Base-by-base conservation (phyloP, 495 filamentous ascomycete genomes). In the Xylaria sp. region DNA sequence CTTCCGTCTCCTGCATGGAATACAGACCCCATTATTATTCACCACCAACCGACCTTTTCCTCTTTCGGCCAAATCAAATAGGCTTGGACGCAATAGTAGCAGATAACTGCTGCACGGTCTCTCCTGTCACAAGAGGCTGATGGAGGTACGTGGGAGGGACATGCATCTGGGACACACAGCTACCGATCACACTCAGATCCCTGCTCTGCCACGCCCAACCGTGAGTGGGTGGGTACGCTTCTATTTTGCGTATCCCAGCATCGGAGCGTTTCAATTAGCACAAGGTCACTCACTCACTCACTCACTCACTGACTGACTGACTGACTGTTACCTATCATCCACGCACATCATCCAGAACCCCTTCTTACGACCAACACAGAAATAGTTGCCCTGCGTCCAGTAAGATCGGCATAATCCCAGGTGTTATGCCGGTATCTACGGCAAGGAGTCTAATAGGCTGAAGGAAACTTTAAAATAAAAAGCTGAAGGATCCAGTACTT, bases 151-250 rank as follows among this genome's bases (percentile, higher is more conserved):
- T 44, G 26, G 17, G 43, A 66, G 43, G 29, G 24, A 50, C 46
- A 41, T 40, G 46, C 46, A 55, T 55, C 48, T 67, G 48, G 46
- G 48, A 41, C 64, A 53, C 26, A 44, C 41, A 67, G 64, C 48
- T 67, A 55, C 46, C 48, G 64, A 67, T 67, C 64, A 55, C 64
- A 65, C 64, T 67, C 21, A 67, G 21, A 67, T 67, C 64, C 64
- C 35, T 67, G 64, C 35, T 41, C 64, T 67, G 64, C 64, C 64
- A 67, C 64, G 64, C 64, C 33, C 31, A 35, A 52, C 31, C 7
- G 40, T 11, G 62, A 52, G 62, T 52, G 62, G 61, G 26, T 52
- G 62, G 61, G 26, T 64, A 33, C 5, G 61, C 59, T 66, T 52
- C 44, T 66, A 66, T 66, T 66, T 66, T 55, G 48, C 21, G 15